A percentile compares a stretch with the other conserved stretches of the same genome.
Evolutionary conservation across 106 monocot species (phyloP).

Genomic region (Dioscorea alata): DNA sequence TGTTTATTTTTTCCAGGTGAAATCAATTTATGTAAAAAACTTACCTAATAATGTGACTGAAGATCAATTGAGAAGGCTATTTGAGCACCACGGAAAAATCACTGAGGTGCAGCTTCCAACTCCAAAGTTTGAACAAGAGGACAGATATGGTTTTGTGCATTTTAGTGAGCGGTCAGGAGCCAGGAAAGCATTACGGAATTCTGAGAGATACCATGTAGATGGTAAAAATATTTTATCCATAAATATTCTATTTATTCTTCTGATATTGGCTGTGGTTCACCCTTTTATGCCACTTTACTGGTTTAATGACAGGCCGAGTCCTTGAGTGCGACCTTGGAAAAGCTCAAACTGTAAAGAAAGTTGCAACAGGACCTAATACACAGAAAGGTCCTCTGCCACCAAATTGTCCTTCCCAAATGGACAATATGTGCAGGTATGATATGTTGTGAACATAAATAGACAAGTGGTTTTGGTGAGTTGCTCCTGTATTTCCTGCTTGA

Average conservation of each 20-base stretch:
- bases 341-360: conserved; percentile 75
- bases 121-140: conserved; percentile 79
- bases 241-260: neutral
- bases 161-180: conserved; percentile 70
- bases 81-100: conserved; percentile 85
- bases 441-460: too few relatives aligned
- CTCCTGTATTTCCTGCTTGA: too few relatives aligned
- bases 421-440: conserved; percentile 46
- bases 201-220: conserved; percentile 88
- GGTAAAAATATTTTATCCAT: conserved; percentile 27
- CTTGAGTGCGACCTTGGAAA: conserved; percentile 93
- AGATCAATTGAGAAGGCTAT: conserved; percentile 67
- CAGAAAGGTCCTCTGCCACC: conserved; percentile 48
- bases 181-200: conserved; percentile 76
- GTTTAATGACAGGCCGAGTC: conserved; percentile 50
- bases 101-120: conserved; percentile 78
- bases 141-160: conserved; percentile 91
- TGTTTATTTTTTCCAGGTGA: conserved; percentile 40
- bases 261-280: neutral
- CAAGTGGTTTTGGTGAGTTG: too few relatives aligned
- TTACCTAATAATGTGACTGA: conserved; percentile 78
- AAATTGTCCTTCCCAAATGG: conserved; percentile 30
- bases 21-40: conserved; percentile 94
- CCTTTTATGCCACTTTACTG: neutral
- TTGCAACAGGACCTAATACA: conserved; percentile 18